Percentiles rank a stretch among this genome's conserved stretches.
These are phyloP conservation scores for Yamadazyma ubonensis DNA, from an alignment of 805 yeast species.

Conservation along the genomic window DNA sequence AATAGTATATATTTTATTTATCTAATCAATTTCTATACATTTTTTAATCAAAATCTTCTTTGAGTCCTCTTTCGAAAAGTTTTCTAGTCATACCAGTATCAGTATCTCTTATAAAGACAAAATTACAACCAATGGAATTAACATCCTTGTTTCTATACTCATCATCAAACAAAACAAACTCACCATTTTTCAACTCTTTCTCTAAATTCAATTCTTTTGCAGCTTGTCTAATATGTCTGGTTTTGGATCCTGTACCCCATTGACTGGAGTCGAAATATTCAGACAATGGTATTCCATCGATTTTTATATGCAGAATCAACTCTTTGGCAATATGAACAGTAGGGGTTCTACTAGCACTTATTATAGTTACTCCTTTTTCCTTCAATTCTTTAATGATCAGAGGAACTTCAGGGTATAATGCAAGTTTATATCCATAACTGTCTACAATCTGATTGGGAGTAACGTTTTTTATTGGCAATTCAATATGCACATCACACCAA, in stretches of 20 bases:
- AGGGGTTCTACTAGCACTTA: slow-evolving; percentile 78
- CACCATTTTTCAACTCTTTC: slow-evolving; percentile 43
- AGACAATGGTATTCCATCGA: slow-evolving; percentile 52
- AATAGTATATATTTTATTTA: too few relatives aligned
- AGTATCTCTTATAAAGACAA: slow-evolving; percentile 61
- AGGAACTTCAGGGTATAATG: slow-evolving; percentile 68
- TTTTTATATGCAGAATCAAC: slow-evolving; percentile 51
- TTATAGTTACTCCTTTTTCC: slow-evolving; percentile 47
- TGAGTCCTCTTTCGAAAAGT: slow-evolving; percentile 47
- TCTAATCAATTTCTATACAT: too few relatives aligned
- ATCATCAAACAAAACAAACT: slow-evolving; percentile 66
- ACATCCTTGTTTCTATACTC: slow-evolving; percentile 79
- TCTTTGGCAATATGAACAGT: slow-evolving; percentile 76
- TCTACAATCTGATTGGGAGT: slow-evolving; percentile 46
- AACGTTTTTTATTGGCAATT: slow-evolving; percentile 48
- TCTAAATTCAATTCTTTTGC: slow-evolving; percentile 47
- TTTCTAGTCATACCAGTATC: slow-evolving; percentile 54
- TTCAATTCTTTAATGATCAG: slow-evolving; percentile 55
- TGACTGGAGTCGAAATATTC: slow-evolving; percentile 56
- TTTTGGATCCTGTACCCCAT: slow-evolving; percentile 68
- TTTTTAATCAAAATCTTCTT: slow-evolving; percentile 26
- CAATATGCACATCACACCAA: slow-evolving; percentile 78
- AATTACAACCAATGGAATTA: slow-evolving; percentile 64
- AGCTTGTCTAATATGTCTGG: slow-evolving; percentile 52
- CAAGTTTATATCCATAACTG: slow-evolving; percentile 51